phyloP scores from a whole-genome alignment of 2,329 filamentous ascomycete genomes.

The Penicillium sp. region DNA sequence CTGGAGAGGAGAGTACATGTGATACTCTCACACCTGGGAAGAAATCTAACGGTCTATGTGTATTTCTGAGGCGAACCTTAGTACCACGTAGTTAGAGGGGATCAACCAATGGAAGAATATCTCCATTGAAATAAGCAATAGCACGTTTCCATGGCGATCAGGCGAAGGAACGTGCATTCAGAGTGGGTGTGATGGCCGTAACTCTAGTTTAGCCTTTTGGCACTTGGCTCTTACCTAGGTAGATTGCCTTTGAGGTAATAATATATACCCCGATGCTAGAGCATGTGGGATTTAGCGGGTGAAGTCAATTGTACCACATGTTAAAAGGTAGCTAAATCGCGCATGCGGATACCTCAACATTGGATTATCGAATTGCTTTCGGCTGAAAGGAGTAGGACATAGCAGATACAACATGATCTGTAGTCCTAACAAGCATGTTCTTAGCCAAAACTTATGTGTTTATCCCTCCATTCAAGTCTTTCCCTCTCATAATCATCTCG shows the following conservation, averaged over 20 bases:
- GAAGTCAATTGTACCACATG: background rate
- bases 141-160: too few relatives aligned
- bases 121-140: background rate
- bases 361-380: background rate
- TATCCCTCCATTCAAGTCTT: background rate
- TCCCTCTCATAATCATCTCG: too few relatives aligned
- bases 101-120: too few relatives aligned
- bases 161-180: background rate
- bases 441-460: too few relatives aligned
- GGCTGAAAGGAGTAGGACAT: background rate
- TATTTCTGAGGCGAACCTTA: background rate
- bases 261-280: background rate
- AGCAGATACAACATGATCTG: background rate
- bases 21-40: too few relatives aligned
- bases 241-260: background rate
- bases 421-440: background rate
- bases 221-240: background rate
- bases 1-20: too few relatives aligned
- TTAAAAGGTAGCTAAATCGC: background rate
- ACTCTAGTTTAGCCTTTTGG: background rate
- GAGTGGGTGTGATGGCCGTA: background rate
- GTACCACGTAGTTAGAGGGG: background rate
- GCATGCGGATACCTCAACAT: background rate
- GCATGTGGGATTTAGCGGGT: background rate
- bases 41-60: fast-evolving